These are phyloP conservation scores for Boletus insuetus DNA, from an alignment of 768 basidiomycete genomes.

Conservation along the genomic window DNA sequence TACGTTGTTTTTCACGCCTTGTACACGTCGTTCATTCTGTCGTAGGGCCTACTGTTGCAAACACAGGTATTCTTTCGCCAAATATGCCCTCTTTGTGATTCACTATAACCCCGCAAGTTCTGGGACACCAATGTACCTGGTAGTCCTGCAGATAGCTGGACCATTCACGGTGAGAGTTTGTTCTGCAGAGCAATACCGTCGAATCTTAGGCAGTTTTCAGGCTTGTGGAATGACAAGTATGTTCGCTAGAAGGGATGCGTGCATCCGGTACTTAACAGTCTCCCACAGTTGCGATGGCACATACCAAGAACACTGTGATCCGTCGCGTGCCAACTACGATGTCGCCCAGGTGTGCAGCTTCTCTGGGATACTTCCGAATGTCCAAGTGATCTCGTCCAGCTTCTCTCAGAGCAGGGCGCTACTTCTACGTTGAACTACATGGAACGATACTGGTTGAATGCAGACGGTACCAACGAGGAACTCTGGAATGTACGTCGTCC, in stretches of 20 bases:
- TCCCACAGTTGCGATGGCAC: conserved; percentile 52
- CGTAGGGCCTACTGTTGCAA: conserved; percentile 59
- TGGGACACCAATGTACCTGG: conserved; percentile 68
- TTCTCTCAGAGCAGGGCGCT: conserved; percentile 57
- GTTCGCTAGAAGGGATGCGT: conserved; percentile 13
- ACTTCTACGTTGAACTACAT: conserved; percentile 58
- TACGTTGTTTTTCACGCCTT: conserved; percentile 31
- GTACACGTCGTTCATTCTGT: not conserved
- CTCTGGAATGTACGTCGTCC: conserved; percentile 61
- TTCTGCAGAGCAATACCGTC: not conserved
- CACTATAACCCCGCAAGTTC: conserved; percentile 43
- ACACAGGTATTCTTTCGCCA: conserved; percentile 39
- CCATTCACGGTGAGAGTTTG: conserved; percentile 60
- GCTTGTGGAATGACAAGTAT: conserved; percentile 67
- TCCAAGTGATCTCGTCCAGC: conserved; percentile 33
- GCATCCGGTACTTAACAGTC: not conserved
- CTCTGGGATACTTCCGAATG: not conserved
- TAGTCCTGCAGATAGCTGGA: conserved; percentile 69
- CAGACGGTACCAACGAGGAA: conserved; percentile 53
- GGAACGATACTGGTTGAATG: conserved; percentile 61
- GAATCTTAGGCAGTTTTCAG: conserved; percentile 29
- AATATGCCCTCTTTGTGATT: not conserved
- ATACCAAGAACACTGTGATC: conserved; percentile 35
- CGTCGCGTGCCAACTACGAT: conserved; percentile 43
- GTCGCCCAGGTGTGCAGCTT: conserved; percentile 37